Evolutionary conservation across 2,329 filamentous ascomycete species (phyloP).

Genomic region (Aspergillus tanneri): DNA sequence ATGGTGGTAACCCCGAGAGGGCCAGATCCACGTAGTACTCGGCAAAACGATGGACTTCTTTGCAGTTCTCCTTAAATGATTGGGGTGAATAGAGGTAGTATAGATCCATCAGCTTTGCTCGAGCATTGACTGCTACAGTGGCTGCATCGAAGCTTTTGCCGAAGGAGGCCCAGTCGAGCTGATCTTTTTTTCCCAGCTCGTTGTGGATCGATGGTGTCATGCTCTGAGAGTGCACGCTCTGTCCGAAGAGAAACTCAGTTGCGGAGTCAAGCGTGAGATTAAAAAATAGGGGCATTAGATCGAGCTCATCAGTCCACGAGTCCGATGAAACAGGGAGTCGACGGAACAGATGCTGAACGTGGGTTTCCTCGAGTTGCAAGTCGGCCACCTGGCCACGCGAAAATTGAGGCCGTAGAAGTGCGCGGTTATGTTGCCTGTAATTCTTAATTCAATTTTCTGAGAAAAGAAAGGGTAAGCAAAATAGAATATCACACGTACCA

Average conservation of each 20-base stretch:
- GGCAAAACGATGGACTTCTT: constrained; percentile 1
- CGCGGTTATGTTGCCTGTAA: constrained; percentile 58
- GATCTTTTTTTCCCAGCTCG: too few relatives aligned
- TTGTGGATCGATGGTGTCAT: too few relatives aligned
- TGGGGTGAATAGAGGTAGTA: background rate
- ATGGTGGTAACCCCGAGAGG: constrained; percentile 7
- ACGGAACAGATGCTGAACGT: constrained; percentile 68
- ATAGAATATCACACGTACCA: constrained; percentile 58
- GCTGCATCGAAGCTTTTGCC: background rate
- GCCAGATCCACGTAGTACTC: background rate
- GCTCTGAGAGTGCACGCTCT: constrained; percentile 56
- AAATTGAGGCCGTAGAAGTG: constrained; percentile 81
- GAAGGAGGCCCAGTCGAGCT: background rate
- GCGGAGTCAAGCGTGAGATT: constrained; percentile 77
- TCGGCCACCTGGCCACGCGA: constrained; percentile 79
- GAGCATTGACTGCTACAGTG: background rate
- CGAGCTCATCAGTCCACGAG: constrained; percentile 53
- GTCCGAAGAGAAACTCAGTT: constrained; percentile 80
- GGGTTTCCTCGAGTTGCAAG: constrained; percentile 74
- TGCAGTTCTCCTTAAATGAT: background rate
- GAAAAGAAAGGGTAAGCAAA: background rate
- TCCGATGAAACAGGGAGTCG: constrained; percentile 60
- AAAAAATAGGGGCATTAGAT: constrained; percentile 76
- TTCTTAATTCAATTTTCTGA: too few relatives aligned
- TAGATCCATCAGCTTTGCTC: background rate